These are phyloP conservation scores for Lentinula sp. DNA, from an alignment of 768 basidiomycete genomes.

Conservation along the genomic window DNA sequence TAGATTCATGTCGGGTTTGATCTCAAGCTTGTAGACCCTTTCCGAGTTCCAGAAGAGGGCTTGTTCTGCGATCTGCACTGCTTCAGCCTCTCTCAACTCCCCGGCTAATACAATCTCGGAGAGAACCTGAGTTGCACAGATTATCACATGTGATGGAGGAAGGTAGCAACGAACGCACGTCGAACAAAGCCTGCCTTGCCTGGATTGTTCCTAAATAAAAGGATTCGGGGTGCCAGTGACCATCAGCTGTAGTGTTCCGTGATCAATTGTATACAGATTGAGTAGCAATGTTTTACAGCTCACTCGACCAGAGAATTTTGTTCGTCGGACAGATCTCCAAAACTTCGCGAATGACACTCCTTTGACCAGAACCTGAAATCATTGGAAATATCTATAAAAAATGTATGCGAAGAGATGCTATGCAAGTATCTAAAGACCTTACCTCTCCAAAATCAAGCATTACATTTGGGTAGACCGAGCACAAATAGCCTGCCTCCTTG, in stretches of 20 bases:
- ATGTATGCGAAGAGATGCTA: neutral
- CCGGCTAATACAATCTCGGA: slow-evolving; percentile 36
- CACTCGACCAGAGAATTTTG: slow-evolving; percentile 81
- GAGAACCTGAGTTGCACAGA: slow-evolving; percentile 41
- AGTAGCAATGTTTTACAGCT: slow-evolving; percentile 13
- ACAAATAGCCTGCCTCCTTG: slow-evolving; percentile 72
- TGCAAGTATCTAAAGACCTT: neutral
- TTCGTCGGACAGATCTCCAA: slow-evolving; percentile 71
- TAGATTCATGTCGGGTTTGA: neutral
- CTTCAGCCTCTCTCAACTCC: slow-evolving; percentile 52
- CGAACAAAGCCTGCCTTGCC: slow-evolving; percentile 54
- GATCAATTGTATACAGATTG: neutral
- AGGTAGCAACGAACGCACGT: slow-evolving; percentile 29
- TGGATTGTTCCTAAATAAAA: slow-evolving; percentile 67
- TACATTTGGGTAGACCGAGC: slow-evolving; percentile 67
- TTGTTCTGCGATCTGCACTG: slow-evolving; percentile 44
- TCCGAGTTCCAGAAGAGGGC: slow-evolving; percentile 68
- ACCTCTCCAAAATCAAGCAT: slow-evolving; percentile 77
- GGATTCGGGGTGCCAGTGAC: slow-evolving; percentile 72
- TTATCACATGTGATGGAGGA: neutral
- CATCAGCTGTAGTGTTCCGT: slow-evolving; percentile 37
- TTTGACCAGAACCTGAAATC: slow-evolving; percentile 59
- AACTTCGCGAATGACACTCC: slow-evolving; percentile 50
- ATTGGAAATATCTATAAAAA: slow-evolving; percentile 52
- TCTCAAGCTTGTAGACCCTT: slow-evolving; percentile 47